Evolutionary conservation across 2,329 filamentous ascomycete genomes (phyloP).

Genomic region (Periconia sp.): DNA sequence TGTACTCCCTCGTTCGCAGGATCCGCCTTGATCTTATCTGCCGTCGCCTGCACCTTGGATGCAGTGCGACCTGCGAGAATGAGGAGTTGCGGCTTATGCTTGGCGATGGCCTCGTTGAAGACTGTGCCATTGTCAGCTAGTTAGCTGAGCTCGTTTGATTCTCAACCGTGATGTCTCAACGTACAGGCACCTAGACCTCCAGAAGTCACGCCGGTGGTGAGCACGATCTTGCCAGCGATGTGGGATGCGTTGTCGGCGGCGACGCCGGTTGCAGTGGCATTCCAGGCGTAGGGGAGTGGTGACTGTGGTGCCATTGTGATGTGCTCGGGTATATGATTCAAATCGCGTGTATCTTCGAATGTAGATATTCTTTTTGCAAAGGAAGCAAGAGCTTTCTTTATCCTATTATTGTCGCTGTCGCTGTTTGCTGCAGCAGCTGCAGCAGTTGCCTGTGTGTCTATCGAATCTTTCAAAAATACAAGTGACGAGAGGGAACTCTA

Average conservation of each 20-base stretch:
- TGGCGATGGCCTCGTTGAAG: conserved; percentile 30
- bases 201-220: conserved; percentile 39
- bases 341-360: no score
- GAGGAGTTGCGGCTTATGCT: conserved; percentile 27
- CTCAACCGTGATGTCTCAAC: neutral
- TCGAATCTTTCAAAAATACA: no score
- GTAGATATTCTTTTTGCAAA: no score
- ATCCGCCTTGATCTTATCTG: conserved; percentile 36
- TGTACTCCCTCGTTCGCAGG: conserved; percentile 35
- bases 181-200: conserved; percentile 27
- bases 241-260: conserved; percentile 45
- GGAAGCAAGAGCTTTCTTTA: no score
- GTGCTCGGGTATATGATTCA: no score
- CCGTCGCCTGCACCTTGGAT: conserved; percentile 44
- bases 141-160: neutral
- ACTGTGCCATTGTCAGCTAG: neutral
- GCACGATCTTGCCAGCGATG: conserved; percentile 49
- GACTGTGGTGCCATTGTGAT: conserved; percentile 2
- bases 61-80: conserved; percentile 46
- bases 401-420: no score
- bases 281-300: conserved; percentile 22
- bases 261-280: conserved; percentile 31
- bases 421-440: no score
- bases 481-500: no score
- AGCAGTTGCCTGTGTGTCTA: no score